A percentile compares a stretch with the other conserved stretches of the same genome.
phyloP scores from a whole-genome alignment of 768 basidiomycete species.

The Podaxis sp. region DNA sequence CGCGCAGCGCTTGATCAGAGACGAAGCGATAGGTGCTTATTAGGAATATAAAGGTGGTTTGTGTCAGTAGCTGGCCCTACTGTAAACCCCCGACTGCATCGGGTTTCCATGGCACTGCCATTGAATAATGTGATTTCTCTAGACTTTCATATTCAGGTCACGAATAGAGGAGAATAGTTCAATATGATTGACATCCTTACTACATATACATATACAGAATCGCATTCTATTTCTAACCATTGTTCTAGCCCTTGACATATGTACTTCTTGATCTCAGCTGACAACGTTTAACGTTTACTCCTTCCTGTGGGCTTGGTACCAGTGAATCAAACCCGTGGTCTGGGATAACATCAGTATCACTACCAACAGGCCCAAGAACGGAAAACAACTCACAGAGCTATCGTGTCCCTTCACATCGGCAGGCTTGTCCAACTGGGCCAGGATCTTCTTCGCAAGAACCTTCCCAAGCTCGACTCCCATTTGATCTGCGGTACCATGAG shows the following conservation, averaged over 20 bases:
- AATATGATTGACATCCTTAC: background rate
- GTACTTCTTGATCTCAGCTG: background rate
- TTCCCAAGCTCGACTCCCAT: conserved; percentile 99
- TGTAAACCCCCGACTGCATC: background rate
- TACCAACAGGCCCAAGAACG: background rate
- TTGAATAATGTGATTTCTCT: no score
- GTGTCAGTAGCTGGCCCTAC: background rate
- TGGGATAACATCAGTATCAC: conserved; percentile 26
- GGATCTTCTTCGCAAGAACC: conserved; percentile 94
- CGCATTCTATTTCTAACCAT: background rate
- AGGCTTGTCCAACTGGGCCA: conserved; percentile 80
- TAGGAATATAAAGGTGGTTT: background rate
- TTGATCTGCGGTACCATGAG: conserved; percentile 63
- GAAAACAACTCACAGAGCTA: conserved; percentile 57
- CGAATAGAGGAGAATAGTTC: background rate
- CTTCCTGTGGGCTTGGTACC: conserved; percentile 88
- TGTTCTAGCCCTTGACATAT: background rate
- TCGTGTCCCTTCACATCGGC: conserved; percentile 86
- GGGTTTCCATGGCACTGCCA: no score
- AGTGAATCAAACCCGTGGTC: conserved; percentile 96
- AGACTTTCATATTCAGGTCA: background rate
- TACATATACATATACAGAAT: background rate
- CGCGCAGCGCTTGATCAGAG: conserved; percentile 21
- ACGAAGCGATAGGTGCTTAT: background rate
- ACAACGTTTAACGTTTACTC: conserved; percentile 37